Evolutionary conservation across 2,329 filamentous ascomycete genomes (phyloP).

Genomic region (Trichoderma koningiopsis): DNA sequence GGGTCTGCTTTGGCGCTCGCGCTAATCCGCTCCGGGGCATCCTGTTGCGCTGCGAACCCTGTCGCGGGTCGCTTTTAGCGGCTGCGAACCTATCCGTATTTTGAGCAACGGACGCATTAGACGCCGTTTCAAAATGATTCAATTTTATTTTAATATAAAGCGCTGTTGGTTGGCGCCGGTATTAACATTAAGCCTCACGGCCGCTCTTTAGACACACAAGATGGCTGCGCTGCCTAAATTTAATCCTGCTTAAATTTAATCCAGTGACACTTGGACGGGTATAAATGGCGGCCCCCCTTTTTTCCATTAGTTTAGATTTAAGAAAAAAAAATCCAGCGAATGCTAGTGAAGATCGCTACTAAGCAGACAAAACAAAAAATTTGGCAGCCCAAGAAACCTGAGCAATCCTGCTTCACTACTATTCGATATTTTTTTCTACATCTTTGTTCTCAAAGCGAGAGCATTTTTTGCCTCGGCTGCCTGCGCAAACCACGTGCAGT

Average conservation of each 20-base stretch:
- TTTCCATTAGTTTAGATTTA: background rate
- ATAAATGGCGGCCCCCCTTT: background rate
- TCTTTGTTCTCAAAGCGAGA: background rate
- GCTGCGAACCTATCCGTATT: background rate
- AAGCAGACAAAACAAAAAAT: background rate
- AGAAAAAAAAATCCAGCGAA: background rate
- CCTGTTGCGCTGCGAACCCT: background rate
- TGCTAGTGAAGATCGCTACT: background rate
- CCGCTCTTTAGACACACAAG: background rate
- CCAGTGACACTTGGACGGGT: background rate
- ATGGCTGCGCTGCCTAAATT: background rate
- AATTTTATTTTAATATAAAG: conserved; percentile 10
- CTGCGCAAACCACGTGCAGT: background rate
- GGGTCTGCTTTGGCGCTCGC: background rate
- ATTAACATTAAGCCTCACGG: background rate
- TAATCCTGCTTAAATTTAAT: no score
- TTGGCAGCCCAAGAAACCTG: background rate
- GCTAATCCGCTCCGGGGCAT: background rate
- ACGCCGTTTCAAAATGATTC: background rate
- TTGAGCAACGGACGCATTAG: background rate
- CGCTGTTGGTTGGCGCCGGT: background rate
- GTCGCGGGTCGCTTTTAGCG: background rate
- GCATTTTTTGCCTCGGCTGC: background rate
- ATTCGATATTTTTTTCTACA: background rate
- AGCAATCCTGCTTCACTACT: background rate